These are phyloP conservation scores for Cucurbitaria berberidis DNA, from an alignment of 2,329 filamentous ascomycete genomes.

Conservation along the genomic window DNA sequence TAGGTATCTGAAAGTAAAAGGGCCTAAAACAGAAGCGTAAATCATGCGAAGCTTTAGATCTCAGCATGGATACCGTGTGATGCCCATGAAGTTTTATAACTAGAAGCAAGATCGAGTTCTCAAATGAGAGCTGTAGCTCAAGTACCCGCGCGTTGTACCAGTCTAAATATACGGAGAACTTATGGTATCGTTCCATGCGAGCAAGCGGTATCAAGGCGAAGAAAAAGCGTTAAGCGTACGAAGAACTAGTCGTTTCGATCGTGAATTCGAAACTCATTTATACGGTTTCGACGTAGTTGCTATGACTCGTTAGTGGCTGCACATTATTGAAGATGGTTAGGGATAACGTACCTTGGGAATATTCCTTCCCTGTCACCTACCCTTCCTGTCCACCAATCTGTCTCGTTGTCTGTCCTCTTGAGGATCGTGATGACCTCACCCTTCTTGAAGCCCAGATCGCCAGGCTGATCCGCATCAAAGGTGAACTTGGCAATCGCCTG, in stretches of 20 bases:
- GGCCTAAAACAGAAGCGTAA: neutral
- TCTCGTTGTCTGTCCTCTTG: slow-evolving; percentile 91
- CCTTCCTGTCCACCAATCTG: slow-evolving; percentile 97
- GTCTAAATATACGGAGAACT: slow-evolving; percentile 16
- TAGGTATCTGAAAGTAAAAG: slow-evolving; percentile 14
- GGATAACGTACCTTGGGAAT: slow-evolving; percentile 74
- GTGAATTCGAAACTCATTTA: slow-evolving; percentile 4
- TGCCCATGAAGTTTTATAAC: slow-evolving; percentile 7
- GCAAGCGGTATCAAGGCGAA: slow-evolving; percentile 1
- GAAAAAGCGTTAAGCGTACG: slow-evolving; percentile 3
- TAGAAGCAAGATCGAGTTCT: neutral
- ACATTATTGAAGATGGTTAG: neutral
- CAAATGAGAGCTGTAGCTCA: neutral
- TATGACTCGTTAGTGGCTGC: slow-evolving; percentile 11
- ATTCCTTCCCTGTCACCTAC: slow-evolving; percentile 86
- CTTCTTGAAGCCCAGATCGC: slow-evolving; percentile 95
- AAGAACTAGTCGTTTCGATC: neutral
- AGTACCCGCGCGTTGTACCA: neutral
- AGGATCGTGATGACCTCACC: slow-evolving; percentile 93
- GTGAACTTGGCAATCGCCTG: slow-evolving; percentile 91
- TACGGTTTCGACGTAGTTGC: slow-evolving; percentile 52
- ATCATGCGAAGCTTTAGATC: slow-evolving; percentile 1
- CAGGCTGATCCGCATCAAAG: slow-evolving; percentile 91
- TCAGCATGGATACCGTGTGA: slow-evolving; percentile 23
- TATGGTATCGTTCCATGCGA: slow-evolving; percentile 20